Conservation (phyloP, 257 asterid species). For the Przewalskia tangutica region DNA sequence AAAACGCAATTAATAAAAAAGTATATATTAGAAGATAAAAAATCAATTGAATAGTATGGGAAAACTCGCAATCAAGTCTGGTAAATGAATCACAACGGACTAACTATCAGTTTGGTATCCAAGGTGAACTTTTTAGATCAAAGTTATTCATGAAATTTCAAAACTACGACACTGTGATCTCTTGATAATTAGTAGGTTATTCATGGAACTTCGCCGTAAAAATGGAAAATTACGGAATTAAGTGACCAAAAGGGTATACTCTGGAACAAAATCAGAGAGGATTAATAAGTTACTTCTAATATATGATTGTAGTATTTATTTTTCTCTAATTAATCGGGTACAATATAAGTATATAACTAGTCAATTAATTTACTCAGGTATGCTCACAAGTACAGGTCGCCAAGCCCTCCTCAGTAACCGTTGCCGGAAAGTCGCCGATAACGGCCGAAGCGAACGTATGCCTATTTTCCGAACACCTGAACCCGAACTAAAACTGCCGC, state of each 20-base stretch:
- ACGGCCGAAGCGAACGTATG: conserved; percentile 46
- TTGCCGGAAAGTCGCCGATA: conserved; percentile 76
- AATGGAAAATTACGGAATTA: neutral
- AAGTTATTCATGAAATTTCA: neutral
- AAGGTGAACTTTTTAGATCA: neutral
- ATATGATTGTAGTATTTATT: neutral
- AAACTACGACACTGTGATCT: neutral
- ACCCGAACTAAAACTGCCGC: conserved; percentile 7
- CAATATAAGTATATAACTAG: neutral
- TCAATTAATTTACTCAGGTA: conserved; percentile 43
- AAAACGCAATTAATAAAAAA: neutral
- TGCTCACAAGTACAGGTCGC: conserved; percentile 77
- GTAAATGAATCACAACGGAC: neutral
- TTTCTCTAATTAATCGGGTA: neutral
- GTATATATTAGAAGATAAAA: neutral
- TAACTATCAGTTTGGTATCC: neutral
- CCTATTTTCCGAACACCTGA: conserved; percentile 24
- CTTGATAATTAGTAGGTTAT: neutral
- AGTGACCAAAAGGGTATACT: neutral
- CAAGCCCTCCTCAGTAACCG: conserved; percentile 78
- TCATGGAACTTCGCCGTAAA: neutral
- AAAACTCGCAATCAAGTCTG: neutral
- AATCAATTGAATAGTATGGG: neutral
- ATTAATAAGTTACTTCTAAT: neutral
- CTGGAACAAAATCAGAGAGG: neutral